Percentiles rank a stretch among this genome's conserved stretches.
Conservation (phyloP, 2,329 filamentous ascomycete genomes). For the Aspergillus jensenii region DNA sequence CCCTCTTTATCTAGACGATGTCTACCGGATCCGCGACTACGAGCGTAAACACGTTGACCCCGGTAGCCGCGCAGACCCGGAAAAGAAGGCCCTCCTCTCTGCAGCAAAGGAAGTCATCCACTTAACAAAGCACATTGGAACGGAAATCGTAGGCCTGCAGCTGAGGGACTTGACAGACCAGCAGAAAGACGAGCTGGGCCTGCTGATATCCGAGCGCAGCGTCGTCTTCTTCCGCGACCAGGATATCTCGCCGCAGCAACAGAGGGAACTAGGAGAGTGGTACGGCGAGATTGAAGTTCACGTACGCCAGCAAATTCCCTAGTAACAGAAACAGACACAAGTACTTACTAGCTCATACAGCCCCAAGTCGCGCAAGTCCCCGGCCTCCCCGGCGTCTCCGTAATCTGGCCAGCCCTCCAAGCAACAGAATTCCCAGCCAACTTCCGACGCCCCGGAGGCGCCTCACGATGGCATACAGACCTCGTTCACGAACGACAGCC, state of each 20-base stretch:
- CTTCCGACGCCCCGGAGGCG: conserved; percentile 68
- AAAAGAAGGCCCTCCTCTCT: conserved; percentile 57
- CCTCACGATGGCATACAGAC: conserved; percentile 69
- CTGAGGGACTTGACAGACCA: conserved; percentile 60
- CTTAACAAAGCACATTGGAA: conserved; percentile 62
- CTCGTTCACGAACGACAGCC: conserved; percentile 71
- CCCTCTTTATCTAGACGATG: conserved; percentile 72
- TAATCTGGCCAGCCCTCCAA: conserved; percentile 69
- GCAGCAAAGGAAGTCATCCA: conserved; percentile 64
- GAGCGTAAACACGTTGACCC: conserved; percentile 60
- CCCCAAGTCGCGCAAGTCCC: conserved; percentile 72
- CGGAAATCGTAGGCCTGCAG: conserved; percentile 64
- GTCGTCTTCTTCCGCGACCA: conserved; percentile 70
- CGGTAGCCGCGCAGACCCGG: conserved; percentile 63
- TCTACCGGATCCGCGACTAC: conserved; percentile 62
- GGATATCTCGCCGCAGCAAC: conserved; percentile 60
- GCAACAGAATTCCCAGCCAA: conserved; percentile 61
- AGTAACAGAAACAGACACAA: not conserved
- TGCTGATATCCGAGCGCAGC: conserved; percentile 63
- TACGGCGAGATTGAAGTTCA: conserved; percentile 69
- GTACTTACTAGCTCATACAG: conserved; percentile 34
- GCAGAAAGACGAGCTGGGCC: conserved; percentile 62
- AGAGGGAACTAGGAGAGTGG: conserved; percentile 62
- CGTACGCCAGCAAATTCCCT: conserved; percentile 41
- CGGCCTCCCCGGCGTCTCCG: conserved; percentile 62